Percentiles rank a stretch among this genome's conserved stretches.
phyloP scores from a whole-genome alignment of 2,329 filamentous ascomycete species.

The Penicillium sp. region DNA sequence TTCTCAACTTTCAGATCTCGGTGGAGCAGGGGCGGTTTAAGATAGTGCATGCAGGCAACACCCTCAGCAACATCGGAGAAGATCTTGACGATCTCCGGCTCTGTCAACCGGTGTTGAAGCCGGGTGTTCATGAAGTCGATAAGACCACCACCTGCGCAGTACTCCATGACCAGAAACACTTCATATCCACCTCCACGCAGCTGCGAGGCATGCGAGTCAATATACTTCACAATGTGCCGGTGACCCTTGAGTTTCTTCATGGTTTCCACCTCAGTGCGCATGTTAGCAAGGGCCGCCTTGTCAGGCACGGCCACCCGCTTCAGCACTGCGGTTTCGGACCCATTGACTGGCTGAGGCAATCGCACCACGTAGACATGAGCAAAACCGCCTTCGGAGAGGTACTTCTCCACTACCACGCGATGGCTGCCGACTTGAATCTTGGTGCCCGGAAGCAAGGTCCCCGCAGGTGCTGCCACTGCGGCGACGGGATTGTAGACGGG shows the following conservation, averaged over 20 bases:
- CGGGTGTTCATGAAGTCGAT: constrained; percentile 99
- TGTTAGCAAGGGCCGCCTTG: constrained; percentile 84
- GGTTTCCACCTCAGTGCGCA: constrained; percentile 97
- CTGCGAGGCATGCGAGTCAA: constrained; percentile 95
- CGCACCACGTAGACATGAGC: constrained; percentile 96
- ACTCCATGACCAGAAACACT: constrained; percentile 97
- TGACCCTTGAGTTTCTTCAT: constrained; percentile 99
- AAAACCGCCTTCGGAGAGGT: constrained; percentile 95
- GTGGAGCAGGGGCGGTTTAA: constrained; percentile 85
- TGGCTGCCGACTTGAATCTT: constrained; percentile 94
- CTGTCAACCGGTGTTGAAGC: constrained; percentile 87
- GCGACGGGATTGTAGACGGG: constrained; percentile 31
- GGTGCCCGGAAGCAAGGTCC: constrained; percentile 84
- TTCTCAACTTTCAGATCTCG: constrained; percentile 97
- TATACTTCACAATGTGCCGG: constrained; percentile 90
- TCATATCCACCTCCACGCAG: constrained; percentile 88
- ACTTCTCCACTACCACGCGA: constrained; percentile 88
- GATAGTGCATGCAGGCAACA: constrained; percentile 97
- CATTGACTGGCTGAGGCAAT: constrained; percentile 65
- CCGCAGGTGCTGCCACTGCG: constrained; percentile 48
- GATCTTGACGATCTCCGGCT: constrained; percentile 94
- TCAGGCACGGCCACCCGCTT: constrained; percentile 95
- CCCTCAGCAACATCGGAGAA: constrained; percentile 93
- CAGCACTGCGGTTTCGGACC: constrained; percentile 72
- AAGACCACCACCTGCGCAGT: constrained; percentile 82